Evolutionary conservation across 1,139 yeast genomes (phyloP).

Genomic region (Kodamaea anthophila): DNA sequence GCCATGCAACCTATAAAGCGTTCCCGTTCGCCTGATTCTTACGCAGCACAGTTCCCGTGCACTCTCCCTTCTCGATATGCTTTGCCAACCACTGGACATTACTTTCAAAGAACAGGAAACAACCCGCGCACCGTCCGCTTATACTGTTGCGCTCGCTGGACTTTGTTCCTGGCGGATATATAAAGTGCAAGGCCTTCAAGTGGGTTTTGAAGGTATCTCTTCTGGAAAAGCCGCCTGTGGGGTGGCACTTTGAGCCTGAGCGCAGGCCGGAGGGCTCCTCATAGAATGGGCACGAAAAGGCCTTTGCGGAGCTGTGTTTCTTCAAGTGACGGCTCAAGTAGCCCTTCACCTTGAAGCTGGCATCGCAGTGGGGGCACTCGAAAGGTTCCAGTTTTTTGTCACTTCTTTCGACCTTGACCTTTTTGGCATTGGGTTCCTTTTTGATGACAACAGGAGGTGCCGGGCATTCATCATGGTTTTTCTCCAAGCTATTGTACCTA

Average conservation of each 20-base stretch:
- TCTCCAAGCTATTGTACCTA: constrained; percentile 6
- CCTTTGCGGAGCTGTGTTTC: constrained; percentile 45
- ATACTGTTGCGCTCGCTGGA: constrained; percentile 37
- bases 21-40: no score
- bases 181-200: constrained; percentile 51
- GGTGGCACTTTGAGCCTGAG: constrained; percentile 46
- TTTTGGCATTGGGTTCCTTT: constrained; percentile 6
- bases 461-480: no score
- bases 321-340: constrained; percentile 52
- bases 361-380: constrained; percentile 41
- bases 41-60: constrained; percentile 34
- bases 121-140: constrained; percentile 53
- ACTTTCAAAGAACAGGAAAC: constrained; percentile 43
- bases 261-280: constrained; percentile 21
- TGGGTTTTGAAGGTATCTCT: constrained; percentile 56
- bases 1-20: neutral
- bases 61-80: constrained; percentile 43
- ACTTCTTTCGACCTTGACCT: constrained; percentile 5
- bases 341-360: constrained; percentile 49
- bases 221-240: constrained; percentile 54
- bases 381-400: constrained; percentile 10
- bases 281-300: constrained; percentile 51
- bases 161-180: constrained; percentile 54
- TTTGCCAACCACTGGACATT: constrained; percentile 45
- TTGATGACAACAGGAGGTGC: constrained; percentile 4